phyloP scores from a whole-genome alignment of 257 asterid species.

The Ophiorrhiza pumila region DNA sequence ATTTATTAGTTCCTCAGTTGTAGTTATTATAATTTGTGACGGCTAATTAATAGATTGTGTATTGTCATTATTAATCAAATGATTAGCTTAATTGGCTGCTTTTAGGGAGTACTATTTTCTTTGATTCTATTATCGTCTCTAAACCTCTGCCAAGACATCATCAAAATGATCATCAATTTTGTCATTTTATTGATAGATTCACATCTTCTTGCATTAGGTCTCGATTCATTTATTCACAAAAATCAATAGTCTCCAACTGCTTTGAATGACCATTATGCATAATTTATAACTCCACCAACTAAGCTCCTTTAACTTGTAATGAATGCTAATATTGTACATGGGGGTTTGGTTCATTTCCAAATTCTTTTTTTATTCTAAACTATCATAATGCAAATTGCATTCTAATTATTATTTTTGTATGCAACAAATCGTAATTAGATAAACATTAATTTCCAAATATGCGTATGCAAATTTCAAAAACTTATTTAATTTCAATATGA shows the following conservation, averaged over 20 bases:
- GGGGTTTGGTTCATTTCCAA: no score
- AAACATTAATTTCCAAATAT: no score
- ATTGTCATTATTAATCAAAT: slow-evolving; percentile 1
- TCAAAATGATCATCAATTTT: slow-evolving; percentile 18
- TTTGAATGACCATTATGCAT: slow-evolving; percentile 12
- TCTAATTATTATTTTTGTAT: neutral
- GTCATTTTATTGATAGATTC: slow-evolving; percentile 7
- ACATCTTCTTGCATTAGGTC: slow-evolving; percentile 1
- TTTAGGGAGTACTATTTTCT: neutral
- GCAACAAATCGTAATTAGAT: no score
- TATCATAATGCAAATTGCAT: neutral
- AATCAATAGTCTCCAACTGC: slow-evolving; percentile 17
- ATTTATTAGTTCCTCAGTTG: neutral
- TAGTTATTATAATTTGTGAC: neutral
- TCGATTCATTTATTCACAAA: slow-evolving; percentile 1
- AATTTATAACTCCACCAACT: slow-evolving; percentile 8
- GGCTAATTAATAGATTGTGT: neutral
- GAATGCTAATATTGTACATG: neutral
- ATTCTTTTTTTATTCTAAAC: neutral
- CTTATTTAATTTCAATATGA: no score
- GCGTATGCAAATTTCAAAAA: no score
- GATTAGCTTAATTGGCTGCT: slow-evolving; percentile 4
- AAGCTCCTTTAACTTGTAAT: neutral
- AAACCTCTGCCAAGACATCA: slow-evolving; percentile 5
- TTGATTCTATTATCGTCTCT: neutral